A percentile compares a stretch with the other conserved stretches of the same genome.
These are phyloP conservation scores for Phytophthora parvispora DNA, from an alignment of 352 stramenopile genomes.

Conservation along the genomic window DNA sequence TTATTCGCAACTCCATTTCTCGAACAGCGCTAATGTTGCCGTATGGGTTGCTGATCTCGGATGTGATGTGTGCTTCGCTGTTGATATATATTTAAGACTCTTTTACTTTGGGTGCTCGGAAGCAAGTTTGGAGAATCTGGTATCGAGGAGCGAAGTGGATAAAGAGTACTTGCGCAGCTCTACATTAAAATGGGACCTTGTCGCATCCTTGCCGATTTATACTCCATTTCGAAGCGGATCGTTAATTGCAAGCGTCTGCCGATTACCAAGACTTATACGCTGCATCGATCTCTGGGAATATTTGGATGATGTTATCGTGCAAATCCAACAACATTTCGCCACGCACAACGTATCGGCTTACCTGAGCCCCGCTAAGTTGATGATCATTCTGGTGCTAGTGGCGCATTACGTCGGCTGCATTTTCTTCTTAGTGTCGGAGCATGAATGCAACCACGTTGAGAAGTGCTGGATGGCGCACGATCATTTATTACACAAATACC, in stretches of 20 bases:
- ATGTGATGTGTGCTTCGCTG: constrained; percentile 60
- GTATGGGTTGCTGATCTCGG: constrained; percentile 57
- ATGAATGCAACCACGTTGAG: constrained; percentile 49
- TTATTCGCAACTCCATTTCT: constrained; percentile 55
- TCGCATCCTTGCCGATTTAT: constrained; percentile 72
- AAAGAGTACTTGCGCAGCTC: constrained; percentile 48
- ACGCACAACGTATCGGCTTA: constrained; percentile 77
- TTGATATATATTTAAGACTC: constrained; percentile 76
- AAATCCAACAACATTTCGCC: constrained; percentile 76
- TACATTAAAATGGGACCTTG: constrained; percentile 57
- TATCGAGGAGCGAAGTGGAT: constrained; percentile 43
- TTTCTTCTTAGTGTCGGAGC: constrained; percentile 77
- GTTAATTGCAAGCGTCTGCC: constrained; percentile 53
- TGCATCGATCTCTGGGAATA: constrained; percentile 63
- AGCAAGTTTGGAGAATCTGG: constrained; percentile 54
- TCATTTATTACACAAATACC: constrained; percentile 67
- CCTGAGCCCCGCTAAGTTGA: constrained; percentile 70
- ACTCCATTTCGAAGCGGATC: constrained; percentile 15
- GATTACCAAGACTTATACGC: constrained; percentile 67
- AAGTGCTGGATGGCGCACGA: constrained; percentile 75
- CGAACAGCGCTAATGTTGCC: constrained; percentile 8
- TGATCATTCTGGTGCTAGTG: constrained; percentile 74
- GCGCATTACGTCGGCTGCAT: constrained; percentile 75
- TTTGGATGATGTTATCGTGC: constrained; percentile 73
- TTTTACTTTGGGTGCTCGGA: constrained; percentile 73